phyloP scores from a whole-genome alignment of 352 stramenopile species.

The Vaucheria bursata region DNA sequence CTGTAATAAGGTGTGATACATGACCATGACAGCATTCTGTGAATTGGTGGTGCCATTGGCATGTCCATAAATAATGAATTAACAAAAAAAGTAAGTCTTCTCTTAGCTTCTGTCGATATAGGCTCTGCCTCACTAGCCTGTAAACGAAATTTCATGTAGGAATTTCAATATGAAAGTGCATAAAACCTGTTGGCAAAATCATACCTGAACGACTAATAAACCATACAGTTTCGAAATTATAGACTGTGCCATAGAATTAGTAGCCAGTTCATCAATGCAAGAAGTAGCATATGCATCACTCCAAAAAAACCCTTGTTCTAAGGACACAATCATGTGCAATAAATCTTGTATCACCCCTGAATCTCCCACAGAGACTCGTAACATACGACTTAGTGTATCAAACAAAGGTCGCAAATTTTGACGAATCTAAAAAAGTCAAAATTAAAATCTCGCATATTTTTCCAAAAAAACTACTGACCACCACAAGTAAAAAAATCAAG shows the following conservation, averaged over 20 bases:
- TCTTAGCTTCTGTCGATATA: conserved; percentile 84
- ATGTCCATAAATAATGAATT: conserved; percentile 99
- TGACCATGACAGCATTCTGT: conserved; percentile 97
- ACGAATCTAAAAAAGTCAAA: conserved; percentile 50
- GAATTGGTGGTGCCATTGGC: conserved; percentile 82
- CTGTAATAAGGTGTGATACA: conserved; percentile 96
- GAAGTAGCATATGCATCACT: conserved; percentile 92
- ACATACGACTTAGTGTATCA: conserved; percentile 62
- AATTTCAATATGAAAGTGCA: no score
- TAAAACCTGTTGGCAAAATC: not conserved
- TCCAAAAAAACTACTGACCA: no score
- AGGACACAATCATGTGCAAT: conserved; percentile 65
- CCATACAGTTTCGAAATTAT: conserved; percentile 79
- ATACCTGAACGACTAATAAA: conserved; percentile 70
- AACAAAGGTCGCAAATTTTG: conserved; percentile 86
- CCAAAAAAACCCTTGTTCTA: conserved; percentile 96
- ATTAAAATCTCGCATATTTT: no score
- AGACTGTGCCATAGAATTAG: conserved; percentile 61
- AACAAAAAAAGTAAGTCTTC: conserved; percentile 93
- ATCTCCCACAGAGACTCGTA: conserved; percentile 57
- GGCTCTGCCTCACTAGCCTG: conserved; percentile 88
- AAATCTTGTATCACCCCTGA: conserved; percentile 78
- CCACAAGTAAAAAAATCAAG: no score
- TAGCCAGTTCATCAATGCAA: conserved; percentile 67
- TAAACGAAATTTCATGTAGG: no score